Evolutionary conservation across 495 filamentous ascomycete genomes (phyloP).

Genomic region (Penicillium roqueforti): DNA sequence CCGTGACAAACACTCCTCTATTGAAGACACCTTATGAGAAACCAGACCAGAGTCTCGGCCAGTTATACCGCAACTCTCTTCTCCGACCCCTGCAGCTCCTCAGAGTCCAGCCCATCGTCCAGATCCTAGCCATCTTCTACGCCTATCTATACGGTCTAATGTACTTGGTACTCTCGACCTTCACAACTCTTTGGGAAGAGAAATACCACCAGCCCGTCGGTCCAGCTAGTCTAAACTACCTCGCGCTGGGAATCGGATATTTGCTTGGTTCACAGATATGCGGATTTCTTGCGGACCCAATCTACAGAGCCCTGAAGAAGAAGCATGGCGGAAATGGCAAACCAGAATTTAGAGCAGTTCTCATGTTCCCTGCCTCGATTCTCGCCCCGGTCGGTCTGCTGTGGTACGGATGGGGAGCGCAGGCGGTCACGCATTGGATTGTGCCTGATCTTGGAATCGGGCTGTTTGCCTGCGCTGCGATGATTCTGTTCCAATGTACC

Average conservation of each 20-base stretch:
- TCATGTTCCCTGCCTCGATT: conserved; percentile 53
- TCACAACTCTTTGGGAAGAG: conserved; percentile 40
- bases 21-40: conserved; percentile 1
- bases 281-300: conserved; percentile 23
- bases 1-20: background rate
- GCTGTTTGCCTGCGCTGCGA: conserved; percentile 49
- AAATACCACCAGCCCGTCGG: conserved; percentile 49
- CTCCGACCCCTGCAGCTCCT: conserved; percentile 44
- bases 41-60: background rate
- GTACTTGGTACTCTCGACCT: conserved; percentile 55
- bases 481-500: conserved; percentile 57
- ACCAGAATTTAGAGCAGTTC: conserved; percentile 58
- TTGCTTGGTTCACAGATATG: conserved; percentile 53
- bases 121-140: conserved; percentile 49
- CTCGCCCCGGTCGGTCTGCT: conserved; percentile 57
- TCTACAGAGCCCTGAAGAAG: background rate
- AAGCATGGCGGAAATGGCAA: conserved; percentile 4
- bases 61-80: conserved; percentile 4
- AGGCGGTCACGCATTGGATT: conserved; percentile 56
- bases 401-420: conserved; percentile 59
- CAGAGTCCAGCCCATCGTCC: conserved; percentile 48
- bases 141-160: conserved; percentile 58
- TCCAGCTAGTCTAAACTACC: conserved; percentile 56
- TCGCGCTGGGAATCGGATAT: conserved; percentile 56
- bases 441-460: conserved; percentile 56